A percentile compares a stretch with the other conserved stretches of the same genome.
Conservation (phyloP, 1,284 basidiomycete species). For the Heliocybe sulcata region DNA sequence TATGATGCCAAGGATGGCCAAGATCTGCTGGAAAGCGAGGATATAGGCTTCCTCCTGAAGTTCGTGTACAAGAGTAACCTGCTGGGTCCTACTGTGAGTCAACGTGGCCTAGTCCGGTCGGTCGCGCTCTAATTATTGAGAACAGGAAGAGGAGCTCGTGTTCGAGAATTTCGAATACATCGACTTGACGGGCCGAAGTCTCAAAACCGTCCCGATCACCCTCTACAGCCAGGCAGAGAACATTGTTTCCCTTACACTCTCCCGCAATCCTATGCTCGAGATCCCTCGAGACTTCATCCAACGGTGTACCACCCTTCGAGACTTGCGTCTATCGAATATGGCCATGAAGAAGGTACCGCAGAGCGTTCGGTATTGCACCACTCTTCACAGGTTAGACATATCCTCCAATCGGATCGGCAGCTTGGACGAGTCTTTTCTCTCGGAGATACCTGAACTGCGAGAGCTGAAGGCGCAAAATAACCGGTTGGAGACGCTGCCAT, state of each 20-base stretch:
- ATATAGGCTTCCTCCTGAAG: slow-evolving; percentile 81
- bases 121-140: slow-evolving; percentile 5
- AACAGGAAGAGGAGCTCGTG: slow-evolving; percentile 62
- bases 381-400: slow-evolving; percentile 82
- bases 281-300: slow-evolving; percentile 97
- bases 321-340: slow-evolving; percentile 89
- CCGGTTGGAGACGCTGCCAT: slow-evolving; percentile 81
- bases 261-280: slow-evolving; percentile 94
- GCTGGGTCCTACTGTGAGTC: slow-evolving; percentile 57
- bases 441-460: slow-evolving; percentile 69
- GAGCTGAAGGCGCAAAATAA: slow-evolving; percentile 90
- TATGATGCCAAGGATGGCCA: slow-evolving; percentile 82
- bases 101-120: slow-evolving; percentile 1
- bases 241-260: slow-evolving; percentile 86
- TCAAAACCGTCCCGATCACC: slow-evolving; percentile 88
- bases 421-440: slow-evolving; percentile 80
- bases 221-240: slow-evolving; percentile 84
- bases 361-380: slow-evolving; percentile 70
- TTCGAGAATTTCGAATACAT: slow-evolving; percentile 79
- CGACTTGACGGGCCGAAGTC: slow-evolving; percentile 77
- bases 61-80: slow-evolving; percentile 80
- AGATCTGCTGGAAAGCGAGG: slow-evolving; percentile 76
- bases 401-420: slow-evolving; percentile 92
- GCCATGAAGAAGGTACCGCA: slow-evolving; percentile 92
- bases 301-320: slow-evolving; percentile 77